A percentile compares a stretch with the other conserved stretches of the same genome.
phyloP scores from a whole-genome alignment of 2,329 filamentous ascomycete species.

The Graphiopsis chlorocephala region DNA sequence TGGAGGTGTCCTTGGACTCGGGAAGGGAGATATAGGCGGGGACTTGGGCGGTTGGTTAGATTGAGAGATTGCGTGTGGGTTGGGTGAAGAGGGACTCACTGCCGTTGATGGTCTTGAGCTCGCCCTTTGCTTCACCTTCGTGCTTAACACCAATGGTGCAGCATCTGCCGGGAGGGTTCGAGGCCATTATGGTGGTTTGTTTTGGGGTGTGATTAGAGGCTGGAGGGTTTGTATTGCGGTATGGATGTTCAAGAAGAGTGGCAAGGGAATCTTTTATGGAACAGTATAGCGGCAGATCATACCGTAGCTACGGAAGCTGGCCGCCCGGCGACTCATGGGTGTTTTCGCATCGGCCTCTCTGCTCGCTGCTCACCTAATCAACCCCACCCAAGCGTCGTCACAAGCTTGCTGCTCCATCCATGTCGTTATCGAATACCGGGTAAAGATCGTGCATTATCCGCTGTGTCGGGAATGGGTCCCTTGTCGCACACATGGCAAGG shows the following conservation, averaged over 20 bases:
- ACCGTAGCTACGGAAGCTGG: neutral
- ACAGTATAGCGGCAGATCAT: neutral
- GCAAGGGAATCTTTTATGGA: neutral
- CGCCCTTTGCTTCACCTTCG: constrained; percentile 34
- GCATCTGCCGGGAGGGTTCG: constrained; percentile 36
- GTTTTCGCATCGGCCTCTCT: neutral
- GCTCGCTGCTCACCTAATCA: constrained; percentile 4
- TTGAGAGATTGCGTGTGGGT: neutral
- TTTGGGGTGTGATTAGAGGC: neutral
- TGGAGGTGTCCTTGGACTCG: constrained; percentile 50
- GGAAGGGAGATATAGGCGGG: constrained; percentile 57
- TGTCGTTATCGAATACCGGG: neutral
- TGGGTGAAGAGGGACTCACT: constrained; percentile 23
- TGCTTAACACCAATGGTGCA: constrained; percentile 40
- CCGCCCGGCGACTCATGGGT: neutral
- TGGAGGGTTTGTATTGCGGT: neutral
- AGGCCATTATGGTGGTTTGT: constrained; percentile 31
- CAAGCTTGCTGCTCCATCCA: neutral
- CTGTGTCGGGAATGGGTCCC: neutral
- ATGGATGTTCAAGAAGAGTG: too few relatives aligned
- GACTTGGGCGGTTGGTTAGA: constrained; percentile 38
- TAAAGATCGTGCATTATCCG: constrained; percentile 2
- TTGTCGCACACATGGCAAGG: neutral
- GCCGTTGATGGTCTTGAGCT: constrained; percentile 34
- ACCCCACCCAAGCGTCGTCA: neutral